Conservation (phyloP, 495 filamentous ascomycete species). For the Penicillium angulare region DNA sequence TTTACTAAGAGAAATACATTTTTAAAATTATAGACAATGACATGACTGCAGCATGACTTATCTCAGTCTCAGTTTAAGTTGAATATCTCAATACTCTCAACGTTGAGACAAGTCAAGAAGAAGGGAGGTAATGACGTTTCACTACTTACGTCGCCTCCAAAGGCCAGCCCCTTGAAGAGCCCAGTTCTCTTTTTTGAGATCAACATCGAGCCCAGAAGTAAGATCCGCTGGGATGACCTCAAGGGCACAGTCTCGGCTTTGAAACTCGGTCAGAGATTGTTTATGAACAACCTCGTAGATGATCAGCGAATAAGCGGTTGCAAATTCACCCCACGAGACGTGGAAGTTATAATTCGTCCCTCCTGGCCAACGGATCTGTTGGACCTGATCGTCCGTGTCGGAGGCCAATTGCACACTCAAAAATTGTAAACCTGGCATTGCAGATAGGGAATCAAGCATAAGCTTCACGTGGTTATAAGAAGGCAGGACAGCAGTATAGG, state of each 20-base stretch:
- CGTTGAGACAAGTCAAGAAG: no score
- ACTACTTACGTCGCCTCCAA: conserved; percentile 24
- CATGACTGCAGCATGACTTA: no score
- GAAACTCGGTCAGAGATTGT: conserved; percentile 24
- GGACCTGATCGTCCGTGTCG: conserved; percentile 27
- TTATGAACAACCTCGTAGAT: conserved; percentile 28
- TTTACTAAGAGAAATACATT: no score
- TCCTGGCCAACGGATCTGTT: no score
- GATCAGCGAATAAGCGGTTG: conserved; percentile 39
- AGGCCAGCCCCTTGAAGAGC: conserved; percentile 23
- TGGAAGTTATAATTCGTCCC: conserved; percentile 41
- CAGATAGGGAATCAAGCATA: conserved; percentile 26
- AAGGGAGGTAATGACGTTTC: no score
- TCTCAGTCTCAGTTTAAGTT: no score
- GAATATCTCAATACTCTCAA: no score
- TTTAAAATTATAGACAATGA: no score
- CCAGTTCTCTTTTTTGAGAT: conserved; percentile 26
- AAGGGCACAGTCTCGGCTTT: conserved; percentile 28
- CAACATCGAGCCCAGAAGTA: conserved; percentile 18
- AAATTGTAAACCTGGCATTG: conserved; percentile 28
- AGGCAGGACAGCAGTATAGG: conserved; percentile 44
- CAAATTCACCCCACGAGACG: conserved; percentile 47
- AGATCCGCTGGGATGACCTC: conserved; percentile 26
- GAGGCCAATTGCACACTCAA: conserved; percentile 37
- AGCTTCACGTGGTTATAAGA: conserved; percentile 45